A percentile compares a stretch with the other conserved stretches of the same genome.
These are phyloP conservation scores for Nothopassalora personata DNA, from an alignment of 2,329 filamentous ascomycete genomes.

Conservation along the genomic window DNA sequence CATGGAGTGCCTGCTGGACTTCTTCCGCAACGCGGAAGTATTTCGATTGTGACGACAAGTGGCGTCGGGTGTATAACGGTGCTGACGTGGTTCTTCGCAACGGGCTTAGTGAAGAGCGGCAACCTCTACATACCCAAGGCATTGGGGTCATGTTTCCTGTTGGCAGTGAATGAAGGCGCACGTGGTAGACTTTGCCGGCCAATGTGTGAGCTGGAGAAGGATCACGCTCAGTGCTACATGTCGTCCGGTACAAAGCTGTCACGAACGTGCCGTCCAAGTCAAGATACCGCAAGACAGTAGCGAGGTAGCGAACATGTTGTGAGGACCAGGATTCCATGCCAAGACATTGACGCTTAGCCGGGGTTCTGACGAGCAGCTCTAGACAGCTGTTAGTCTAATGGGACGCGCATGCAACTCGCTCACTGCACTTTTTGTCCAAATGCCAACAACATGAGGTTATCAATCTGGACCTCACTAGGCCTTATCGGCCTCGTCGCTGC, in stretches of 20 bases:
- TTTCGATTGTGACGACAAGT: conserved; percentile 12
- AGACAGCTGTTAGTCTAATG: neutral
- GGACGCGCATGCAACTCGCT: neutral
- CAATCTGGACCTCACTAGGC: conserved; percentile 35
- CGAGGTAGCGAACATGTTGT: neutral
- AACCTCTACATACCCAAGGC: conserved; percentile 19
- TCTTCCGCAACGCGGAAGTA: conserved; percentile 71
- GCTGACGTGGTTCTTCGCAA: neutral
- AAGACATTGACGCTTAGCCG: neutral
- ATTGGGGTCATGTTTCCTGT: neutral
- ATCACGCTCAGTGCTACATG: neutral
- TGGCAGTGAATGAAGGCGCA: neutral
- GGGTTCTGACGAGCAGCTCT: neutral
- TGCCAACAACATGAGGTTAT: conserved; percentile 26
- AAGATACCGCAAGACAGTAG: neutral
- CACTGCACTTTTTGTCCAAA: conserved; percentile 5
- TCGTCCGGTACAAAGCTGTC: neutral
- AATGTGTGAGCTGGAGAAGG: neutral
- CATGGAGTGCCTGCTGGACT: conserved; percentile 68
- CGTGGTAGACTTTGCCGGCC: neutral
- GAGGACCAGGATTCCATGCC: neutral
- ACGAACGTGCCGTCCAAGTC: neutral
- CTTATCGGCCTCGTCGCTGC: conserved; percentile 53
- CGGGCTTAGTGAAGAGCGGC: conserved; percentile 4
- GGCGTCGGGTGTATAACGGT: neutral